Evolutionary conservation across 148 eudicot species (phyloP).

Genomic region (Talinum fruticosum): DNA sequence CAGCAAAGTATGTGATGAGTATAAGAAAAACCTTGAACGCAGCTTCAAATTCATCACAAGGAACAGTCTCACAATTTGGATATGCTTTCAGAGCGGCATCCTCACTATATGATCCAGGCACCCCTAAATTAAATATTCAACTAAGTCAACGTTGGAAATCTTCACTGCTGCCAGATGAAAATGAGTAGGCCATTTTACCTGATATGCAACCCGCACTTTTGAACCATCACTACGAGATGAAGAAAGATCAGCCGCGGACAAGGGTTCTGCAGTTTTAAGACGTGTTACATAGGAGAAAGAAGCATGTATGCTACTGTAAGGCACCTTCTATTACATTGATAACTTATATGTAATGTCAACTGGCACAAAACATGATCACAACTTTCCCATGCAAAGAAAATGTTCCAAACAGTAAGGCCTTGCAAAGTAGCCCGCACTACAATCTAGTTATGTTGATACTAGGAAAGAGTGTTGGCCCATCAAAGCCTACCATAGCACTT

Average conservation of each 20-base stretch:
- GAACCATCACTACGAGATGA: slow-evolving; percentile 32
- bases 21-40: slow-evolving; percentile 46
- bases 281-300: neutral
- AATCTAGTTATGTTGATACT: neutral
- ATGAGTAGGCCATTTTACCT: slow-evolving; percentile 27
- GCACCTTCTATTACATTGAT: neutral
- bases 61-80: slow-evolving; percentile 54
- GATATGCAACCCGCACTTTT: slow-evolving; percentile 51
- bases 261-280: slow-evolving; percentile 40
- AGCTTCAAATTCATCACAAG: slow-evolving; percentile 56
- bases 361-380: no score
- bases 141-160: neutral
- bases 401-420: no score
- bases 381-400: no score
- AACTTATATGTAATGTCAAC: no score
- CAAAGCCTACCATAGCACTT: neutral
- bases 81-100: slow-evolving; percentile 60
- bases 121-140: slow-evolving; percentile 32
- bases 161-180: neutral
- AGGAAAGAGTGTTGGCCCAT: no score
- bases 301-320: neutral
- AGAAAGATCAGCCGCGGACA: slow-evolving; percentile 41
- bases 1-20: neutral
- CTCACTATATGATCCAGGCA: slow-evolving; percentile 61
- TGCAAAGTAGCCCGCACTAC: neutral